Base-by-base conservation (phyloP, 257 asterid genomes). In the Craterostigma plantagineum region DNA sequence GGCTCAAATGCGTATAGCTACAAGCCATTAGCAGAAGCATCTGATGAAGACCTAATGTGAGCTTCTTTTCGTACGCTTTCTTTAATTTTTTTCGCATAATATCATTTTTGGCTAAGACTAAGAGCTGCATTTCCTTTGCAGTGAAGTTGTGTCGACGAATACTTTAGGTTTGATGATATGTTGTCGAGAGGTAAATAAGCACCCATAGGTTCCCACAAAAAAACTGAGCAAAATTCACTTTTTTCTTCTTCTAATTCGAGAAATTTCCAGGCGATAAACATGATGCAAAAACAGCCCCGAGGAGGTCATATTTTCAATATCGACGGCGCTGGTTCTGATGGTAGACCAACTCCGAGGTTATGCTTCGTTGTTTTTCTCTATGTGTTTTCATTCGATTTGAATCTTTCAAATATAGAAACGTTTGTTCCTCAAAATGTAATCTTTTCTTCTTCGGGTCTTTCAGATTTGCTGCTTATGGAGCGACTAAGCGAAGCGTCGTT, bases 381-480 rank as follows among this genome's bases (percentile, higher is more conserved):
- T 9, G 46, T 34, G 30, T 23, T 23, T n/a, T n/a, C n/a, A n/a
- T n/a, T n/a, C n/a, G n/a, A n/a, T n/a, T n/a, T n/a, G n/a, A n/a
- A n/a, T n/a, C n/a, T n/a, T n/a, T n/a, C n/a, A n/a, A n/a, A n/a
- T n/a, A n/a, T n/a, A n/a, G n/a, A n/a, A n/a, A n/a, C n/a, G n/a
- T n/a, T n/a, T 17, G 15, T 13, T 44, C 10, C 17, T 10, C 16
- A 40, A 40, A 40, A 7, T 40, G 5, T 40, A 40, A 10, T 43
- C 50, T 16, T 38, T 46, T 33, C n/a, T 38, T 59, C 7, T 50
- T 37, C 35, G n/a, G n/a, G n/a, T n/a, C 50, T 52, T 49, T 48
- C 71, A 87, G 97, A 47, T 87, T 81, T 73, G 97, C 97, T 50
- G 97, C 97, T 46, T 87, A 87, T 63, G 97, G 97, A 36, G 97